A percentile compares a stretch with the other conserved stretches of the same genome.
phyloP scores from a whole-genome alignment of 768 basidiomycete species.

The Psilocybe cubensis region DNA sequence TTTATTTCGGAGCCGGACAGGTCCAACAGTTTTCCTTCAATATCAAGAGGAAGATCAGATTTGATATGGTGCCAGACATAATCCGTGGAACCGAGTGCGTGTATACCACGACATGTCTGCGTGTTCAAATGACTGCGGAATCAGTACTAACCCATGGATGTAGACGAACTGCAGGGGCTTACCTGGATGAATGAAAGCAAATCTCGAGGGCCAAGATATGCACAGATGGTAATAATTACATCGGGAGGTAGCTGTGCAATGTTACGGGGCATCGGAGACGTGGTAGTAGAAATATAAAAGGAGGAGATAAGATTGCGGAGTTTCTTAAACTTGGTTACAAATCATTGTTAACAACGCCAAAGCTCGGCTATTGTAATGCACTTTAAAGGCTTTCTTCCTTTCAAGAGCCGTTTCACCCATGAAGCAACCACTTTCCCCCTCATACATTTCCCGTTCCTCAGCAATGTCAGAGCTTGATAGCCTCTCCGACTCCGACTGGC shows the following conservation, averaged over 20 bases:
- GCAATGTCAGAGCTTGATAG: slow-evolving; percentile 65
- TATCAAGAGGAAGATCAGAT: slow-evolving; percentile 50
- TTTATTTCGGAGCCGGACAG: slow-evolving; percentile 46
- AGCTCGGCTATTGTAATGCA: slow-evolving; percentile 7
- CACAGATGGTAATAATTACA: slow-evolving; percentile 17
- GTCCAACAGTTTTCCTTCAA: slow-evolving; percentile 29
- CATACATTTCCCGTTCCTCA: slow-evolving; percentile 41
- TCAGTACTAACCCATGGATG: background rate
- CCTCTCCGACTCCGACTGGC: slow-evolving; percentile 84
- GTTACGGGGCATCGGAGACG: slow-evolving; percentile 6
- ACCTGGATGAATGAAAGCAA: slow-evolving; percentile 55
- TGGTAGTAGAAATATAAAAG: slow-evolving; percentile 1
- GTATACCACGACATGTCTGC: slow-evolving; percentile 55
- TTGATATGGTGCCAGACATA: slow-evolving; percentile 59
- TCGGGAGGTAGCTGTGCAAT: slow-evolving; percentile 15
- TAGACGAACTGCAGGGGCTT: slow-evolving; percentile 11
- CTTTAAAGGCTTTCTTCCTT: slow-evolving; percentile 23
- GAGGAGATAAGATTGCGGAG: slow-evolving; percentile 10
- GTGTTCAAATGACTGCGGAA: slow-evolving; percentile 13
- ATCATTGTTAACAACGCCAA: slow-evolving; percentile 6
- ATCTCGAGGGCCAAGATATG: slow-evolving; percentile 34
- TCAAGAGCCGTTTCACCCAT: slow-evolving; percentile 31
- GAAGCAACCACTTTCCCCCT: slow-evolving; percentile 29
- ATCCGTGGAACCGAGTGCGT: slow-evolving; percentile 53
- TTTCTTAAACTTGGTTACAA: slow-evolving; percentile 9